These are phyloP conservation scores for Ostreobium quekettii DNA, from an alignment of 139 green algal genomes.

Conservation along the genomic window DNA sequence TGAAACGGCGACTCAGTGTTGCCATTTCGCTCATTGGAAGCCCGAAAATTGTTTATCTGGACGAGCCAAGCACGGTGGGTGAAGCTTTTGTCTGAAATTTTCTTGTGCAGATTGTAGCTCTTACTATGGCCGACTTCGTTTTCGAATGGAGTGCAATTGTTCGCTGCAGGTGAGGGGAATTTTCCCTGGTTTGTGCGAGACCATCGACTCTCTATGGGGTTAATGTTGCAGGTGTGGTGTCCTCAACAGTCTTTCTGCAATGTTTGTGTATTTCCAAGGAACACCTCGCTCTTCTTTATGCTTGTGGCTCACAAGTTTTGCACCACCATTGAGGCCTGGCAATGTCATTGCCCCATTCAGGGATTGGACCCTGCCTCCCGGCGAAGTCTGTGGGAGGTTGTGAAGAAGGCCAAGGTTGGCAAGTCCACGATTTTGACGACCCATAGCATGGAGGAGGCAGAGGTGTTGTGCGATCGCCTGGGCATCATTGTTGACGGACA, in stretches of 20 bases:
- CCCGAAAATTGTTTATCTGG: constrained; percentile 13
- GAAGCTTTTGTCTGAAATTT: background rate
- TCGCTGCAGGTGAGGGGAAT: background rate
- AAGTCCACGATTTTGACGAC: constrained; percentile 84
- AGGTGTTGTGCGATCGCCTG: constrained; percentile 71
- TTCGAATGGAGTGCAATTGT: background rate
- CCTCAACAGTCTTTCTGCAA: too few species aligned
- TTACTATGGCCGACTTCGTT: background rate
- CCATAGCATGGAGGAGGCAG: constrained; percentile 79
- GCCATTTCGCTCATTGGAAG: constrained; percentile 43
- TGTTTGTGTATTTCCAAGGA: too few species aligned
- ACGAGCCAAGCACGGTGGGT: constrained; percentile 8
- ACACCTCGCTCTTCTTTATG: too few species aligned
- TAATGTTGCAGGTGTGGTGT: too few species aligned
- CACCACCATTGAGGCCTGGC: too few species aligned
- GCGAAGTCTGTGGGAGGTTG: constrained; percentile 72
- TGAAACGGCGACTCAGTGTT: constrained; percentile 51
- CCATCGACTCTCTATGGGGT: too few species aligned
- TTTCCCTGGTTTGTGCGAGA: too few species aligned
- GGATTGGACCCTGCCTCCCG: constrained; percentile 70
- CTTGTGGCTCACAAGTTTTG: too few species aligned
- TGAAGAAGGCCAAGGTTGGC: constrained; percentile 56
- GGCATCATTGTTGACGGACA: constrained; percentile 54
- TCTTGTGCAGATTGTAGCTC: background rate
- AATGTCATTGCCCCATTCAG: constrained; percentile 25